Evolutionary conservation across 306 rosid genomes (phyloP).

Genomic region (Dalbergia cochinchinensis): DNA sequence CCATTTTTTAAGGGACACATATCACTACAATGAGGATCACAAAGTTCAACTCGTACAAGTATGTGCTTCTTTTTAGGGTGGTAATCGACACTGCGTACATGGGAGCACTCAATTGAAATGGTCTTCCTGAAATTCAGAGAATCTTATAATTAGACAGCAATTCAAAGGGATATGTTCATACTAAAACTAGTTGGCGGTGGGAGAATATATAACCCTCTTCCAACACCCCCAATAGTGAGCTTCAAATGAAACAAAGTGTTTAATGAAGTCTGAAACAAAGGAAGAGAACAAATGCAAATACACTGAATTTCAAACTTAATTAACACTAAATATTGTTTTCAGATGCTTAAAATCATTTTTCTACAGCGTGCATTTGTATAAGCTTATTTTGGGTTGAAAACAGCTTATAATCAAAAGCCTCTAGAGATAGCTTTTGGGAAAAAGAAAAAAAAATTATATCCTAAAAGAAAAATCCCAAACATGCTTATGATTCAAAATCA

Average conservation of each 20-base stretch:
- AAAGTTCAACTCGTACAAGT: constrained; percentile 71
- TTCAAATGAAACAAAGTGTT: constrained; percentile 35
- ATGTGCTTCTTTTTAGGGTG: constrained; percentile 74
- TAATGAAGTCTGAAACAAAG: not conserved
- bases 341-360: constrained; percentile 27
- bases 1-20: not conserved
- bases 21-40: constrained; percentile 21
- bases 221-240: constrained; percentile 23
- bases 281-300: not conserved
- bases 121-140: constrained; percentile 79
- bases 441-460: too few species aligned
- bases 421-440: too few species aligned
- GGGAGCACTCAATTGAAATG: constrained; percentile 77
- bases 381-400: too few species aligned
- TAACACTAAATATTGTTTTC: not conserved
- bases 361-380: not conserved
- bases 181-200: constrained; percentile 20
- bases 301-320: constrained; percentile 18
- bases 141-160: constrained; percentile 40
- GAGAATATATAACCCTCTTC: constrained; percentile 25
- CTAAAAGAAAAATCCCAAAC: too few species aligned
- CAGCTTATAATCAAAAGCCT: too few species aligned
- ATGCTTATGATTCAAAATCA: constrained; percentile 25
- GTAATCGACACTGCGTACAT: constrained; percentile 81
- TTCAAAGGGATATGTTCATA: constrained; percentile 36